Evolutionary conservation across 2,329 filamentous ascomycete genomes (phyloP).

Genomic region (Didymella exigua): DNA sequence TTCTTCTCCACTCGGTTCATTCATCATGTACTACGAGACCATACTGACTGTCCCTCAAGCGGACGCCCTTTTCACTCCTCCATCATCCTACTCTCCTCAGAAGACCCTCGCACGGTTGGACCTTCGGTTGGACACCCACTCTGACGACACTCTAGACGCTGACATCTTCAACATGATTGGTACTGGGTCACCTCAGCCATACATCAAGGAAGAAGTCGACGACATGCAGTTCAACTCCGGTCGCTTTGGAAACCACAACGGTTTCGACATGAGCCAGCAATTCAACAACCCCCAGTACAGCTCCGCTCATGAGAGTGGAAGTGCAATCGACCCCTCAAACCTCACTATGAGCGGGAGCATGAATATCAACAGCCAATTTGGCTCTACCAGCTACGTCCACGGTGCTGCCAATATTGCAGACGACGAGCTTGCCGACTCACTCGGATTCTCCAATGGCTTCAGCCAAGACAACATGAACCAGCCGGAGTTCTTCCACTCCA

Average conservation of each 20-base stretch:
- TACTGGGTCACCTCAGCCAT: constrained; percentile 62
- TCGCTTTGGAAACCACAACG: constrained; percentile 56
- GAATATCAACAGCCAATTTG: constrained; percentile 61
- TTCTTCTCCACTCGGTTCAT: constrained; percentile 19
- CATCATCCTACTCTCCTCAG: constrained; percentile 49
- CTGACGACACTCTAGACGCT: constrained; percentile 51
- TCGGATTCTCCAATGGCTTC: constrained; percentile 62
- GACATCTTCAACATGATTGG: constrained; percentile 60
- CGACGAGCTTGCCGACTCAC: constrained; percentile 80
- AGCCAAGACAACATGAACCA: constrained; percentile 64
- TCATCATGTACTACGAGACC: constrained; percentile 43
- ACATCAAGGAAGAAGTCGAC: constrained; percentile 72
- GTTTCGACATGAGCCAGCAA: constrained; percentile 60
- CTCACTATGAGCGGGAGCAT: constrained; percentile 72
- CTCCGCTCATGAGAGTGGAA: constrained; percentile 44
- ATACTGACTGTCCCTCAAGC: constrained; percentile 50
- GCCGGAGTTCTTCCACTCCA: constrained; percentile 56
- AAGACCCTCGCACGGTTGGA: constrained; percentile 47
- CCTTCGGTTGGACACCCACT: constrained; percentile 45
- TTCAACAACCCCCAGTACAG: constrained; percentile 56
- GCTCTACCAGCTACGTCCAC: constrained; percentile 72
- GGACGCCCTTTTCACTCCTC: constrained; percentile 50
- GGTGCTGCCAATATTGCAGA: constrained; percentile 82
- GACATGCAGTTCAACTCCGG: constrained; percentile 63
- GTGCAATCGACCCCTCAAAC: constrained; percentile 79